phyloP scores from a whole-genome alignment of 177 flowering plant species.

The Tripterygium wilfordii region DNA sequence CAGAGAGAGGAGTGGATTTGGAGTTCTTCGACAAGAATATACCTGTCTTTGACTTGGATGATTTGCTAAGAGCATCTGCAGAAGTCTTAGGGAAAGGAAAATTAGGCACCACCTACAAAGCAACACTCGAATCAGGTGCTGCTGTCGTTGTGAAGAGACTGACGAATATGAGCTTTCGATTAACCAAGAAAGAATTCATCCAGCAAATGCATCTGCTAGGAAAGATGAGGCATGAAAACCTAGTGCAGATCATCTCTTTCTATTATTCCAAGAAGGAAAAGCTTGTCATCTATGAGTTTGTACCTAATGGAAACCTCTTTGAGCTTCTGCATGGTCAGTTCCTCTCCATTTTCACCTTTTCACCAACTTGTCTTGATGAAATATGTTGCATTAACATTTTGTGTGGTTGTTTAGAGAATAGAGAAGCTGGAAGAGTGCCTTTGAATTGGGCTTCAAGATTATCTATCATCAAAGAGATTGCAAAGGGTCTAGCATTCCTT shows the following conservation, averaged over 20 bases:
- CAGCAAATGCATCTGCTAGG: conserved; percentile 59
- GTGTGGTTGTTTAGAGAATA: conserved; percentile 25
- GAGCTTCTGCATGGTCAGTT: conserved; percentile 53
- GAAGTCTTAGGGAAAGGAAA: conserved; percentile 47
- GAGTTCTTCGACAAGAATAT: conserved; percentile 36
- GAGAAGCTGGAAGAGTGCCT: conserved; percentile 40
- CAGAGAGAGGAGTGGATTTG: conserved; percentile 29
- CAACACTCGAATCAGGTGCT: conserved; percentile 43
- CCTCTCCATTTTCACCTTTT: background rate
- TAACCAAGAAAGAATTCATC: conserved; percentile 46
- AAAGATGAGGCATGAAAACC: conserved; percentile 45
- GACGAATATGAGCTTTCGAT: conserved; percentile 26
- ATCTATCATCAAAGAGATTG: conserved; percentile 44
- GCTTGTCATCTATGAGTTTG: conserved; percentile 47
- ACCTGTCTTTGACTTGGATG: conserved; percentile 51
- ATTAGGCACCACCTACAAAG: conserved; percentile 50
- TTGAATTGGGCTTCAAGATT: conserved; percentile 47
- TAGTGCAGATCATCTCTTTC: conserved; percentile 40
- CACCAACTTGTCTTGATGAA: background rate
- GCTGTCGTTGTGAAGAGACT: conserved; percentile 49
- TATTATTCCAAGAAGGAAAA: conserved; percentile 57
- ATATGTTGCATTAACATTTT: background rate
- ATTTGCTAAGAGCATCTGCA: conserved; percentile 58
- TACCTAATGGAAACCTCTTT: conserved; percentile 40
- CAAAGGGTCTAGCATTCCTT: conserved; percentile 46